These are phyloP conservation scores for Eutrema heterophyllum DNA, from an alignment of 345 rosid genomes.

Conservation along the genomic window DNA sequence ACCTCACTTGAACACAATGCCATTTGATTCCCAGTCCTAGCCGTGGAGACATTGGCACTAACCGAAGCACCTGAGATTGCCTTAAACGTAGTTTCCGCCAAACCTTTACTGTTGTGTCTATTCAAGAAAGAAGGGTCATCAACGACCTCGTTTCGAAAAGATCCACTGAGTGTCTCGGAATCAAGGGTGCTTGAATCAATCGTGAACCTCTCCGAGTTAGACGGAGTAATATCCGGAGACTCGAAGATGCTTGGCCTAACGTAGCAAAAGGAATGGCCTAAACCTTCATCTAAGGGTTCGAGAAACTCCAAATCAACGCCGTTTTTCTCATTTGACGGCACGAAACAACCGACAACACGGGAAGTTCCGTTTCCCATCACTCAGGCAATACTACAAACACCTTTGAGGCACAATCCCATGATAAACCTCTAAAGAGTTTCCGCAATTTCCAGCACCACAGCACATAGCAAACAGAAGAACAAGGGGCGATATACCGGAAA, in stretches of 20 bases:
- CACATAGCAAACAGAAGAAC: constrained; percentile 43
- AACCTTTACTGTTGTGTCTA: constrained; percentile 45
- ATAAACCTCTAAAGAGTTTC: constrained; percentile 33
- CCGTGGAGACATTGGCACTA: constrained; percentile 95
- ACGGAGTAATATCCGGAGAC: constrained; percentile 89
- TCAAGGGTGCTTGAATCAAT: constrained; percentile 93
- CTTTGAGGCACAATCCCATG: constrained; percentile 40
- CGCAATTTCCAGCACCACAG: constrained; percentile 47
- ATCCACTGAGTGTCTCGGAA: constrained; percentile 82
- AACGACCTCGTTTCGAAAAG: constrained; percentile 66
- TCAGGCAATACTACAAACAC: constrained; percentile 27
- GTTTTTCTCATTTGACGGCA: constrained; percentile 67
- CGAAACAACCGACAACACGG: constrained; percentile 91
- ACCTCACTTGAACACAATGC: constrained; percentile 61
- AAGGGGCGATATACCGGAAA: constrained; percentile 38
- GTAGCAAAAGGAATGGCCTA: constrained; percentile 97
- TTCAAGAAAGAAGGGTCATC: constrained; percentile 65
- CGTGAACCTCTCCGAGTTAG: constrained; percentile 89
- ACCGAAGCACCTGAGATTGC: constrained; percentile 98
- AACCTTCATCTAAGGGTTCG: constrained; percentile 88
- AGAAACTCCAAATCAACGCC: constrained; percentile 80
- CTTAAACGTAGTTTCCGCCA: constrained; percentile 86
- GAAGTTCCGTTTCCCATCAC: constrained; percentile 94
- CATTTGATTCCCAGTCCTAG: constrained; percentile 82
- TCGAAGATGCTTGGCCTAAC: constrained; percentile 80